Evolutionary conservation across 164 flowering plant species (phyloP).

Genomic region (Umbellularia californica): DNA sequence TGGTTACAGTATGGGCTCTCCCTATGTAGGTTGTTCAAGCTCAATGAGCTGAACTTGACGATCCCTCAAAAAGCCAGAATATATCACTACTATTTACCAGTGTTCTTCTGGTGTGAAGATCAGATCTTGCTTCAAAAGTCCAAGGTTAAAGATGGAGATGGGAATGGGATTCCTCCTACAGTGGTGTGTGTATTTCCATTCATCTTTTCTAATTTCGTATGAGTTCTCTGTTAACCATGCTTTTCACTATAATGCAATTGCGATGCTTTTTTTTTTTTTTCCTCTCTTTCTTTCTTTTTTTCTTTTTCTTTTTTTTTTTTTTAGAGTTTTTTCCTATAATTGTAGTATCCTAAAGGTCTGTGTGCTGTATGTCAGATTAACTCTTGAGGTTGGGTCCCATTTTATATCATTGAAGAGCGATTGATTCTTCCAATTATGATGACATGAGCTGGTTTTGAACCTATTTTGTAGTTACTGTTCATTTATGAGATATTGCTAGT

Average conservation of each 20-base stretch:
- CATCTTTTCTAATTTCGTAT: background rate
- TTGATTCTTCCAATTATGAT: no score
- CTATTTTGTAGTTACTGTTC: no score
- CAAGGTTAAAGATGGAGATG: conserved; percentile 56
- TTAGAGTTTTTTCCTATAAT: no score
- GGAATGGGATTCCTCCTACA: conserved; percentile 68
- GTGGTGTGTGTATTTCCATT: conserved; percentile 50
- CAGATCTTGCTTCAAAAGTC: conserved; percentile 69
- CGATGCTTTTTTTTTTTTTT: background rate
- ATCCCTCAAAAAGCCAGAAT: conserved; percentile 69
- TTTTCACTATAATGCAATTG: background rate
- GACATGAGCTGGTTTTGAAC: no score
- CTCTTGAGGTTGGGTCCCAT: no score
- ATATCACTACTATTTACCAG: conserved; percentile 91
- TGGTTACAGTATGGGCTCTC: conserved; percentile 63
- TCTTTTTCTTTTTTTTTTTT: no score
- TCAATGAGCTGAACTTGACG: conserved; percentile 58
- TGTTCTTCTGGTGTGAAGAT: conserved; percentile 90
- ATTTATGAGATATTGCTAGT: no score
- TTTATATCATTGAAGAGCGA: no score
- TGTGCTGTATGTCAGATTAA: no score
- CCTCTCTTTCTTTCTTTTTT: no score
- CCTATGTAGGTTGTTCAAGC: conserved; percentile 59
- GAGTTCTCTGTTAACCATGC: background rate
- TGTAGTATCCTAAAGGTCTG: no score